Percentiles rank a stretch among this genome's conserved stretches.
Conservation (phyloP, 192 early-diverging fungal genomes). For the Rhizophagus clarus region DNA sequence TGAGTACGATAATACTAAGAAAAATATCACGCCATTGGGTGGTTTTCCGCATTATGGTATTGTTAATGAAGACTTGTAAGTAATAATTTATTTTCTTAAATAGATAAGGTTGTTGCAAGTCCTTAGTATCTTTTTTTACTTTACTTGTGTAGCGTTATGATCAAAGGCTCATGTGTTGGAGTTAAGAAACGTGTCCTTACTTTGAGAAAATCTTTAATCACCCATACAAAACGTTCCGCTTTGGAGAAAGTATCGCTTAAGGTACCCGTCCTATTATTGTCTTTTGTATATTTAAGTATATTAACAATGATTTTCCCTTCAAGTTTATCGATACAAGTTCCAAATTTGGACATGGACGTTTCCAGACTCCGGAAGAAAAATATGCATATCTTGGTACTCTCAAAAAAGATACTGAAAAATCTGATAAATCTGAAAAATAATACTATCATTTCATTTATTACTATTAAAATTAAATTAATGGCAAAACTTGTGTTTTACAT, state of each 20-base stretch:
- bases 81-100: not conserved
- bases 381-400: constrained; percentile 87
- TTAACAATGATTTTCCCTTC: not conserved
- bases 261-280: constrained; percentile 2
- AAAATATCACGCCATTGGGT: constrained; percentile 97
- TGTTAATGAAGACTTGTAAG: constrained; percentile 92
- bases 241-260: constrained; percentile 96
- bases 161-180: constrained; percentile 98
- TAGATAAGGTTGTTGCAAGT: not conserved
- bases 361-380: constrained; percentile 99
- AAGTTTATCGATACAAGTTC: constrained; percentile 98
- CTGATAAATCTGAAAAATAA: not conserved
- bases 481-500: too few relatives aligned
- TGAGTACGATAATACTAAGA: constrained; percentile 95
- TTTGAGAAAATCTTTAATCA: constrained; percentile 96
- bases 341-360: constrained; percentile 99
- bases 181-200: constrained; percentile 96
- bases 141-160: constrained; percentile 64
- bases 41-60: constrained; percentile 99
- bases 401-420: constrained; percentile 71
- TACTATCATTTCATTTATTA: too few relatives aligned
- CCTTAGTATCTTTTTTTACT: not conserved
- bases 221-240: constrained; percentile 95
- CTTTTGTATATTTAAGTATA: not conserved
- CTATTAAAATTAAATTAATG: too few relatives aligned